phyloP scores from a whole-genome alignment of 2,329 filamentous ascomycete species.

The Xylariales sp. region DNA sequence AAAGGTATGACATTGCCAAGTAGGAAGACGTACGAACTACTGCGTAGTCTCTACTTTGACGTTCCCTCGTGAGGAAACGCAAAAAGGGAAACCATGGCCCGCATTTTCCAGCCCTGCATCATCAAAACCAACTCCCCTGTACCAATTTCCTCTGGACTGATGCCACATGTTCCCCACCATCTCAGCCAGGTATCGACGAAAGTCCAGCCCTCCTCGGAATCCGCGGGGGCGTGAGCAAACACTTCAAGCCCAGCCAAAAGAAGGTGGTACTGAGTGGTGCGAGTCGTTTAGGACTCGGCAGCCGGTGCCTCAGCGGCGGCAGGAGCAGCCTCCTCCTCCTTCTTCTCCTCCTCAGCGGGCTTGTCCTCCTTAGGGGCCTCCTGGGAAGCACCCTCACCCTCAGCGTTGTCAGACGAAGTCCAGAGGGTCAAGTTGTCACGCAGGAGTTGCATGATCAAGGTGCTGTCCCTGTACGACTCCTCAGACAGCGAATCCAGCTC shows the following conservation, averaged over 20 bases:
- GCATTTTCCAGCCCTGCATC: constrained; percentile 26
- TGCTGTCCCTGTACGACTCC: constrained; percentile 98
- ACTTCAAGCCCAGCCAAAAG: neutral
- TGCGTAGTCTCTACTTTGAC: constrained; percentile 21
- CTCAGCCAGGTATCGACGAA: constrained; percentile 25
- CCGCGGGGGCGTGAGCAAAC: constrained; percentile 3
- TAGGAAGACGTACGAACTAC: constrained; percentile 22
- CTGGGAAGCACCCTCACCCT: constrained; percentile 63
- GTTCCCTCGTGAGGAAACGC: constrained; percentile 16
- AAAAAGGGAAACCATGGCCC: constrained; percentile 23
- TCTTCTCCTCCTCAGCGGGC: constrained; percentile 43
- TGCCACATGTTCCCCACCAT: constrained; percentile 26
- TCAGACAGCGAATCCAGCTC: constrained; percentile 97
- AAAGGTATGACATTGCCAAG: constrained; percentile 23
- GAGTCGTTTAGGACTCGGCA: constrained; percentile 48
- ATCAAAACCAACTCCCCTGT: constrained; percentile 25
- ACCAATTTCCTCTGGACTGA: constrained; percentile 24
- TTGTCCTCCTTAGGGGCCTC: constrained; percentile 54
- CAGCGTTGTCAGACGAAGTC: constrained; percentile 88
- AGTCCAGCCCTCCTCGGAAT: constrained; percentile 11
- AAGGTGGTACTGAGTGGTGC: neutral
- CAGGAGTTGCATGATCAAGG: constrained; percentile 97
- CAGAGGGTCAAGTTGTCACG: constrained; percentile 97
- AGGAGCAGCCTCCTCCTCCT: constrained; percentile 53
- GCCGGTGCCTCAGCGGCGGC: too few species aligned